phyloP scores from a whole-genome alignment of 2,329 filamentous ascomycete genomes.

The Fulvia fulva region DNA sequence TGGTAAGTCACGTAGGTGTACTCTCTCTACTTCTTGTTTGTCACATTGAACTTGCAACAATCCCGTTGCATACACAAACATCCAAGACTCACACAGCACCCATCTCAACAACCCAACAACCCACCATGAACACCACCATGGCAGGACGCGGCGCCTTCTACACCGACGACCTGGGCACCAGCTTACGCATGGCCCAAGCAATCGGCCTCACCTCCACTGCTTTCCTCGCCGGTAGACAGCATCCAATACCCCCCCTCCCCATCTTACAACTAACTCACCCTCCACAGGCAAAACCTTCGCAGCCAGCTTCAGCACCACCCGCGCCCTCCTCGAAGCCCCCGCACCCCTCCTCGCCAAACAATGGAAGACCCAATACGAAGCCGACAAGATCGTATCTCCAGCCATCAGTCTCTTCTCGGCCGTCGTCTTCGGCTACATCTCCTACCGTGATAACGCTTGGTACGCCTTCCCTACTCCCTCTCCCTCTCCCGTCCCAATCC shows the following conservation, averaged over 20 bases:
- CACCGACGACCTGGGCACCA: constrained; percentile 16
- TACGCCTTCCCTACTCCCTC: too few species aligned
- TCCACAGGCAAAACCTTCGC: constrained; percentile 31
- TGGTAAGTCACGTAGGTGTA: background rate
- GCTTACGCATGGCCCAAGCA: constrained; percentile 47
- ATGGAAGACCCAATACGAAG: constrained; percentile 46
- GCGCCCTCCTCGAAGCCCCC: constrained; percentile 54
- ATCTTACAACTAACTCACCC: background rate
- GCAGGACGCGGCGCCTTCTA: constrained; percentile 15
- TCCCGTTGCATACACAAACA: background rate
- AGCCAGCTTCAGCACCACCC: constrained; percentile 42
- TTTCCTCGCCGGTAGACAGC: constrained; percentile 39
- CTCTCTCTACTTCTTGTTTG: background rate
- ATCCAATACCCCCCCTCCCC: background rate
- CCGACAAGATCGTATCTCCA: constrained; percentile 41
- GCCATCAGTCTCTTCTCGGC: constrained; percentile 40
- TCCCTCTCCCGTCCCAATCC: too few species aligned
- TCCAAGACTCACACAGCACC: background rate
- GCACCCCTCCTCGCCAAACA: constrained; percentile 53
- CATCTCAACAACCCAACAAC: background rate
- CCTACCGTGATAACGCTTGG: constrained; percentile 36
- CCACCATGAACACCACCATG: constrained; percentile 9
- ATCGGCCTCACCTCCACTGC: constrained; percentile 51
- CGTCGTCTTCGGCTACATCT: constrained; percentile 45
- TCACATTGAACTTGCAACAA: background rate